phyloP scores from a whole-genome alignment of 2,329 filamentous ascomycete genomes.

The Colletotrichum sp. region DNA sequence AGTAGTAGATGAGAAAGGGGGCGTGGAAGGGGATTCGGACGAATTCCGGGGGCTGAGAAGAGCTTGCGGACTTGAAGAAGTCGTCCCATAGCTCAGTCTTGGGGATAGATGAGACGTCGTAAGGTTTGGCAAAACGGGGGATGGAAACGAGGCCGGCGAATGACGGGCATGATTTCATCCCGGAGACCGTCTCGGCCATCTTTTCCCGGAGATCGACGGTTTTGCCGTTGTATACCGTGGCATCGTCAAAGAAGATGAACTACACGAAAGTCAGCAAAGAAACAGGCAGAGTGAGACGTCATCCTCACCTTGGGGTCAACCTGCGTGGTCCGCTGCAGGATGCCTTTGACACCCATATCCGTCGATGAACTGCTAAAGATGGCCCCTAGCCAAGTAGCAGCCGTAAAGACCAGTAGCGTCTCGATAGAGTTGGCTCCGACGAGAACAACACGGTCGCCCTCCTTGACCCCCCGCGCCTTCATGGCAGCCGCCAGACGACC shows the following conservation, averaged over 20 bases:
- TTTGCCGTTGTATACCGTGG: constrained; percentile 80
- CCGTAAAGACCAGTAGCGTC: constrained; percentile 75
- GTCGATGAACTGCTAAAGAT: constrained; percentile 80
- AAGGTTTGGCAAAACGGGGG: constrained; percentile 66
- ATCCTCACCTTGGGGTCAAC: constrained; percentile 69
- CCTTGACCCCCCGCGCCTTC: constrained; percentile 66
- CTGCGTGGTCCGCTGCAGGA: constrained; percentile 77
- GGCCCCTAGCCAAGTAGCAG: constrained; percentile 72
- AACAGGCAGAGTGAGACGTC: background rate
- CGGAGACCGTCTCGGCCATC: constrained; percentile 69
- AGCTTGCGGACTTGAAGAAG: constrained; percentile 44
- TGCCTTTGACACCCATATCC: constrained; percentile 82
- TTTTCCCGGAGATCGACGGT: constrained; percentile 74
- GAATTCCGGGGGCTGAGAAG: constrained; percentile 50
- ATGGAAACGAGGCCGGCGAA: constrained; percentile 71
- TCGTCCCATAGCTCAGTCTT: constrained; percentile 46
- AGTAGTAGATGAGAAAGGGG: constrained; percentile 80
- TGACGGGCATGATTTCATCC: constrained; percentile 63
- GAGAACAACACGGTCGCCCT: constrained; percentile 77
- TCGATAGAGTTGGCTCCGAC: constrained; percentile 79
- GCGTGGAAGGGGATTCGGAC: constrained; percentile 72
- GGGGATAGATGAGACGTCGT: constrained; percentile 62
- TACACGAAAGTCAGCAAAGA: background rate
- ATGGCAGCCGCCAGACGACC: constrained; percentile 70
- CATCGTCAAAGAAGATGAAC: constrained; percentile 86